Base-by-base conservation (phyloP, 2,329 filamentous ascomycete genomes). In the Sclerotinia subarctica region DNA sequence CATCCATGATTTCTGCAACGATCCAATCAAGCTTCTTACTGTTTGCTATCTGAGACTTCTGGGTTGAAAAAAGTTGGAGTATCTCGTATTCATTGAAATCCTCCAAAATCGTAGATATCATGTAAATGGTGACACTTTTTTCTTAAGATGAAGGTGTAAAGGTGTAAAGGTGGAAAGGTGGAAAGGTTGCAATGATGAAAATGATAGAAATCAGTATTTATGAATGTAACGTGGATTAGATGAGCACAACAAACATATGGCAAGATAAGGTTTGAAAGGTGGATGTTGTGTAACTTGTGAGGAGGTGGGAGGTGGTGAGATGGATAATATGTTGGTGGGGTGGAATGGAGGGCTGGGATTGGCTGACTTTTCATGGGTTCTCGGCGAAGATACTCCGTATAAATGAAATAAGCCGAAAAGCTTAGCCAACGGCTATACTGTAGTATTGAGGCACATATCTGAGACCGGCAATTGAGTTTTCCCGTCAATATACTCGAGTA, bases 141-240 rank as follows among this genome's bases (percentile, higher is more conserved):
- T 58, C 53, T 53, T 63, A 38, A 63, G 53, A 65, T 62, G 24
- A 38, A 63, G 53, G 63, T 62, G 24, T 26, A 1, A 38, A 49
- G 29, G 29, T 11, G 35, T 35, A 35, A 1, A 35, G 35, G 35
- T 35, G n/a, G n/a, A 1, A 38, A 49, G 29, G 29, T 11, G 35
- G 8, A 35, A 1, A 35, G 35, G 35, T 29, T 29, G 6, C 10
- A 2, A 15, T 11, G 7, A 35, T 10, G 32, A 42, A 38, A 42
- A 38, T 32, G 35, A 10, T 13, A 13, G 11, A 38, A 42, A 24
- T 24, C 21, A 24, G 35, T 10, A 24, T 42, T n/a, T 24, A 13
- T 57, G 32, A 21, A 32, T 57, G n/a, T 57, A 21, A 32, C 42
- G n/a, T 57, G 24, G n/a, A 24, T 57, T 42, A 57, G 54, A 42